Percentiles rank a stretch among this genome's conserved stretches.
These are phyloP conservation scores for Lipomyces lipofer DNA, from an alignment of 805 yeast species.

Conservation along the genomic window DNA sequence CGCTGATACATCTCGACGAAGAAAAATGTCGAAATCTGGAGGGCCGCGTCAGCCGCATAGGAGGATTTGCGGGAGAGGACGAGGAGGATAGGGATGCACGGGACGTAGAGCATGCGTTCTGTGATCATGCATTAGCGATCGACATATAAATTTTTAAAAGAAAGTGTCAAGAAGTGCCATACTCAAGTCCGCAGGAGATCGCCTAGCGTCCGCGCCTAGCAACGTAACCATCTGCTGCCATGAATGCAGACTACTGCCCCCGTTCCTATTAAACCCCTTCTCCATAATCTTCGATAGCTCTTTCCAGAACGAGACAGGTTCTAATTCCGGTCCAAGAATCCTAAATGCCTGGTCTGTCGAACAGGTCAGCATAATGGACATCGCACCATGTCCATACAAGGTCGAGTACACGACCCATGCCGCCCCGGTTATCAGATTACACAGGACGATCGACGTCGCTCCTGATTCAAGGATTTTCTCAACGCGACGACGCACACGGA, in stretches of 20 bases:
- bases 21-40: background rate
- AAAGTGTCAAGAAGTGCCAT: background rate
- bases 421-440: slow-evolving; percentile 12
- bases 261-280: no score
- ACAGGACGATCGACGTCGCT: slow-evolving; percentile 3
- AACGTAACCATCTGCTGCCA: no score
- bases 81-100: slow-evolving; percentile 1
- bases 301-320: no score
- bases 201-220: no score
- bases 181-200: no score
- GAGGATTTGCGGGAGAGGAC: background rate
- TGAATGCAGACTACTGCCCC: no score
- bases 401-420: slow-evolving; percentile 31
- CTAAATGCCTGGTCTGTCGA: background rate
- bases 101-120: background rate
- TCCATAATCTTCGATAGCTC: no score
- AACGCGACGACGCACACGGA: slow-evolving; percentile 5
- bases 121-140: background rate
- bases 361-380: slow-evolving; percentile 22
- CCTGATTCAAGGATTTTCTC: slow-evolving; percentile 27
- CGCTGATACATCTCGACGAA: no score
- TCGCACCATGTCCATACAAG: slow-evolving; percentile 38
- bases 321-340: no score
- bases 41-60: background rate
- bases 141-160: background rate